These are phyloP conservation scores for Pseudogymnoascus sp. DNA, from an alignment of 2,329 filamentous ascomycete genomes.

Conservation along the genomic window DNA sequence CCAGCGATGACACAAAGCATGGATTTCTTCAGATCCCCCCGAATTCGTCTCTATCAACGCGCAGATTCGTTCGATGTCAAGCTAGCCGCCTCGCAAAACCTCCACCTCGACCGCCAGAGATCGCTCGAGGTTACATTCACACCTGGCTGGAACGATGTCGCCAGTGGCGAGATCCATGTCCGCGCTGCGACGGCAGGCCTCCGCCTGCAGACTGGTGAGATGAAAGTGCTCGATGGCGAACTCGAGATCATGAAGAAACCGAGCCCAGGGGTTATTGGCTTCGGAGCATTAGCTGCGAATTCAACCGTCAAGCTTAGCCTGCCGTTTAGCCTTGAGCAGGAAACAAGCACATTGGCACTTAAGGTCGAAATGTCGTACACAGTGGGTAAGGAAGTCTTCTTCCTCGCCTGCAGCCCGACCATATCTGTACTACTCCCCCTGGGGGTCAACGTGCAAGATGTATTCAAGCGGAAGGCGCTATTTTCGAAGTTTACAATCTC, in stretches of 20 bases:
- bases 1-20: slow-evolving; percentile 13
- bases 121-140: slow-evolving; percentile 65
- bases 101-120: slow-evolving; percentile 73
- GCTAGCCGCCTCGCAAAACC: slow-evolving; percentile 57
- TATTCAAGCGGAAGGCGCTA: slow-evolving; percentile 75
- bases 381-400: slow-evolving; percentile 57
- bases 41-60: slow-evolving; percentile 66
- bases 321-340: slow-evolving; percentile 78
- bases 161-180: slow-evolving; percentile 50
- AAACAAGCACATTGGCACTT: slow-evolving; percentile 60
- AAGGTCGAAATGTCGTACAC: slow-evolving; percentile 70
- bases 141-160: slow-evolving; percentile 66
- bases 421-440: slow-evolving; percentile 71
- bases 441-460: slow-evolving; percentile 92
- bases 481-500: slow-evolving; percentile 90
- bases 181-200: slow-evolving; percentile 58
- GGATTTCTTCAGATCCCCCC: slow-evolving; percentile 47
- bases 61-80: slow-evolving; percentile 59
- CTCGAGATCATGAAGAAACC: slow-evolving; percentile 40
- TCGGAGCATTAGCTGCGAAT: slow-evolving; percentile 38
- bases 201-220: slow-evolving; percentile 53
- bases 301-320: slow-evolving; percentile 52
- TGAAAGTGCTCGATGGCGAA: slow-evolving; percentile 38
- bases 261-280: slow-evolving; percentile 45
- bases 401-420: slow-evolving; percentile 52